Evolutionary conservation across 1,284 basidiomycete genomes (phyloP), one percentile per base, ranked within the genome.

Genomic region (Lentinus polychrous): DNA sequence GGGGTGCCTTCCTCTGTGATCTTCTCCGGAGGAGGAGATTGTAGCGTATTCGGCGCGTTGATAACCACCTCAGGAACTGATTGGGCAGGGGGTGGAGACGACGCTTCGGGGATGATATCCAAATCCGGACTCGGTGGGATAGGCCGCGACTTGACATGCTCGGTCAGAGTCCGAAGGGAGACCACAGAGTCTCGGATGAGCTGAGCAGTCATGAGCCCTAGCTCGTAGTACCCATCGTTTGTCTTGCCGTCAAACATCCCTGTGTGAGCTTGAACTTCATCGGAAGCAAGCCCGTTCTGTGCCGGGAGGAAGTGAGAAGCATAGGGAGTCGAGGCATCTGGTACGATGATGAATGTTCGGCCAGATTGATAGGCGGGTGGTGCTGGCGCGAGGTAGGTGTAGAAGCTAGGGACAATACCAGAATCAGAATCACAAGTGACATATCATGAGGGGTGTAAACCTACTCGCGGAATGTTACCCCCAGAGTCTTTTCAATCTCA

Each of bases 201-300:
- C 46, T 76, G 71, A 11, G 79, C 81, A 0, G 79, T 78, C 42
- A 75, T 69, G 36, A 93, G 66, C 0, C 92, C 94, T 2, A 97
- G 72, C 53, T 83, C 80, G 62, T 94, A 94, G 65, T 94, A 96
- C 15, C 88, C 88, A 55, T 94, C 89, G 57, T 95, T 95, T n/a
- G 79, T 83, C 54, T 74, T 76, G 4, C 79, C 76, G 52, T 79
- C 77, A 66, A 97, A 97, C 86, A 97, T 95, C 36, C 83, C 83
- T 40, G 83, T 89, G 61, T 97, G 94, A 10, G 91, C 94, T 52
- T 86, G 74, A 15, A 95, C 71, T 65, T 96, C 93, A 61, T 95
- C 89, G 15, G 72, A 57, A 0, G 86, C 87, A 23, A 83, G 61
- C 1, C 70, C 75, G 57, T 94, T 94, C 24, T 69, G 70, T 2